Base-by-base conservation (phyloP, 2,329 filamentous ascomycete species). In the Colletotrichum sp. region DNA sequence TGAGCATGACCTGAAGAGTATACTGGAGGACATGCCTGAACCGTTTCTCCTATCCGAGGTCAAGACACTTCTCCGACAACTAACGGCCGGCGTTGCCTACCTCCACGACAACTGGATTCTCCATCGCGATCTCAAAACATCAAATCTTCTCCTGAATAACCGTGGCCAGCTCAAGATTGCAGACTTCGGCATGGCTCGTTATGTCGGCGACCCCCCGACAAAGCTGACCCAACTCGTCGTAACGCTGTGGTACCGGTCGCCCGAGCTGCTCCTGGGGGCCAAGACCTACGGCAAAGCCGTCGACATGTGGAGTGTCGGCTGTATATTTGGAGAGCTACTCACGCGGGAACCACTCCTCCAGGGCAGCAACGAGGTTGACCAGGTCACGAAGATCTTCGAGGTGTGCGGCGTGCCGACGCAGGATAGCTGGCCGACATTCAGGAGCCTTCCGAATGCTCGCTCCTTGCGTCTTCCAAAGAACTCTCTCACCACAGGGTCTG, bases 121-220 rank as follows among this genome's bases (percentile, higher is more conserved):
- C 76, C 96, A 97, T 86, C 95, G 96, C 72, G 96, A 98, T 85
- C 92, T 98, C 81, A 98, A 98, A 85, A 98, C 96, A 5, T 96
- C 95, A 65, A 98, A 98, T 82, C 92, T 99, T 63, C 92, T 99
- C 63, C 94, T 99, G 86, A 98, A 95, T 88, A 99, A 99, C 87
- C 95, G 96, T 62, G 97, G 97, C 62, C 93, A 95, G 83, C 93
- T 99, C 85, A 98, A 98, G 85, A 94, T 99, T 78, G 97, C 97
- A 76, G 97, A 99, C 86, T 99, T 99, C 83, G 97, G 97, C 84
- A 98, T 99, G 95, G 96, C 97, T 5, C 92, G 97, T 32, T 97
- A 97, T 86, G 94, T 95, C 72, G 94, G 94, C 67, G 92, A 95
- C 79, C 96, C 96, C 6, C 89, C 93, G 1, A 90, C 93, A 2